These are phyloP conservation scores for Aspergillus kassunensis DNA, from an alignment of 495 filamentous ascomycete species.

Conservation along the genomic window DNA sequence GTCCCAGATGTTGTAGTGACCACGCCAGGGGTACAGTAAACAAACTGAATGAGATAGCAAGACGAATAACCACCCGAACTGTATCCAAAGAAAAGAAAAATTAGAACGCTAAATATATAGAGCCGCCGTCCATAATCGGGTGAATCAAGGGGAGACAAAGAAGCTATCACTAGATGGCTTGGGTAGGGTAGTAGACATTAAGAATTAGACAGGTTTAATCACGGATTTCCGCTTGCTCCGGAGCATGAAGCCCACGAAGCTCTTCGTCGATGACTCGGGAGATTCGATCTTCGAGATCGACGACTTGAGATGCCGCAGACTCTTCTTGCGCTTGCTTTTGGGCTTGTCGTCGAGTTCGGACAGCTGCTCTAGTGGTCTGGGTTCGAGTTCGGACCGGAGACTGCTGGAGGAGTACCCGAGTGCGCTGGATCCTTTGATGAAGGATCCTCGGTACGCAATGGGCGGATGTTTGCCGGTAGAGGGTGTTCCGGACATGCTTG, in stretches of 20 bases:
- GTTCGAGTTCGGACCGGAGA: conserved; percentile 55
- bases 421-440: conserved; percentile 48
- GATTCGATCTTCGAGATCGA: conserved; percentile 9
- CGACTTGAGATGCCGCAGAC: conserved; percentile 10
- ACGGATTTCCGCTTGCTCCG: conserved; percentile 26
- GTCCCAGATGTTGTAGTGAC: too few species aligned
- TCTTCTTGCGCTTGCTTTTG: conserved; percentile 19
- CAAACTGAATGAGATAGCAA: too few species aligned
- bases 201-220: conserved; percentile 21
- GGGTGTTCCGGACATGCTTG: conserved; percentile 19
- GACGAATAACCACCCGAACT: too few species aligned
- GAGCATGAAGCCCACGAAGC: conserved; percentile 38
- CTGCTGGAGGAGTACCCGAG: conserved; percentile 69
- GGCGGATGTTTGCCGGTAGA: conserved; percentile 21
- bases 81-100: too few species aligned
- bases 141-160: too few species aligned
- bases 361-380: conserved; percentile 31
- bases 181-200: conserved; percentile 13
- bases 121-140: too few species aligned
- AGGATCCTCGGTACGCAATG: conserved; percentile 24
- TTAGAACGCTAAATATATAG: too few species aligned
- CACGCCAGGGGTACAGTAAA: too few species aligned
- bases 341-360: conserved; percentile 7
- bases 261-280: conserved; percentile 21
- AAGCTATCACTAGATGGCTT: too few species aligned